Conservation (phyloP, 2,329 filamentous ascomycete species). For the Ophiostoma ulmi region DNA sequence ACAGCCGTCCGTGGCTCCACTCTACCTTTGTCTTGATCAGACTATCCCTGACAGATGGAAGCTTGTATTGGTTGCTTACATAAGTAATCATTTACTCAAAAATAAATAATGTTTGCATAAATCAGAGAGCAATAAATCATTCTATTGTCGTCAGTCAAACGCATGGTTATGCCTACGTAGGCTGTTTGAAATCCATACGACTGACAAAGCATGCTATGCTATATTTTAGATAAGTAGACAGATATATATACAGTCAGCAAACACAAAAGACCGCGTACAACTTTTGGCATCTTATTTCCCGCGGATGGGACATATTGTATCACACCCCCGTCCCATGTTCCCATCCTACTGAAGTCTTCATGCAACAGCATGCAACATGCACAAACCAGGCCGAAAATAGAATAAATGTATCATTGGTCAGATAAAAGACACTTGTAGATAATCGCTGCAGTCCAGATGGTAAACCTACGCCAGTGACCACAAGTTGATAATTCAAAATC, state of each 20-base stretch:
- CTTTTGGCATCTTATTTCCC: not conserved
- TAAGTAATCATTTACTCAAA: not conserved
- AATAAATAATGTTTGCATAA: not conserved
- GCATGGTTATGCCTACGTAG: not conserved
- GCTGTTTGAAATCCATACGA: not conserved
- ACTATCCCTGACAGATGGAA: not conserved
- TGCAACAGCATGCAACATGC: not conserved
- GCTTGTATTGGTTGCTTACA: not conserved
- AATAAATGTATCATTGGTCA: not conserved
- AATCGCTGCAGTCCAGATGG: not conserved
- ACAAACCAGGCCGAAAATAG: not conserved
- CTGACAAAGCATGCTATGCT: not conserved
- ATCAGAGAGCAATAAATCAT: not conserved
- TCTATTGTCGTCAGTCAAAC: not conserved
- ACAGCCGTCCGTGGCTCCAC: slow-evolving; percentile 19
- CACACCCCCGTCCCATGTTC: not conserved
- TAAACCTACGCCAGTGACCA: not conserved
- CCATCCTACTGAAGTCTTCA: not conserved
- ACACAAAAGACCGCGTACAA: not conserved
- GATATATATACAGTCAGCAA: not conserved
- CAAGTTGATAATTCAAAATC: not conserved
- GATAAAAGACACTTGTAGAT: not conserved
- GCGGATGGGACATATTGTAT: not conserved
- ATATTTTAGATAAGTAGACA: too few relatives aligned
- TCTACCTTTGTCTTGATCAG: not conserved